Base-by-base conservation (phyloP, 1,284 basidiomycete genomes). In the Mycena sp. region DNA sequence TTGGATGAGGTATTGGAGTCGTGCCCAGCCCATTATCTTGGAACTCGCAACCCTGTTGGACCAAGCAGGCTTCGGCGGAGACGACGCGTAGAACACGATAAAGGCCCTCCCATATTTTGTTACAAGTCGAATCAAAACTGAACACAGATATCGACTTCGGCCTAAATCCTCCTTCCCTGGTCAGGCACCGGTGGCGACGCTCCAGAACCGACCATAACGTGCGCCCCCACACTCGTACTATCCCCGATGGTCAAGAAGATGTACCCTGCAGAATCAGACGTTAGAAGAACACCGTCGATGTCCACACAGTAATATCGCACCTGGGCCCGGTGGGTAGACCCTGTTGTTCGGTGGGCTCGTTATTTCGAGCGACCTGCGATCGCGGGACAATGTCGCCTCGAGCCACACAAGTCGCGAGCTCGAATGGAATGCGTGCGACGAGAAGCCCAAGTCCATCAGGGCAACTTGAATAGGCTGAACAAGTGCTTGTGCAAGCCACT, bases 241-340 rank as follows among this genome's bases (percentile, higher is more conserved):
- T 62, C 64, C 14, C 51, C 64, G 6, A 62, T 45, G 19, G 60
- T 62, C 6, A 65, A 17, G 29, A 57, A 65, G 4, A 65, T 58
- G 32, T 55, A 62, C 11, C 38, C 64, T 65, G 19, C 6, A 21
- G 25, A 59, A 21, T 14, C 17, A 11, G 44, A 25, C 44, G 25
- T 46, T 46, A 26, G 11, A 46, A 46, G 21, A 3, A 35, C 11
- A 2, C n/a, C 14, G 5, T 25, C 16, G 21, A 26, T 25, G 10
- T 17, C 44, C 95, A 72, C 83, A 87, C 92, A 14, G 14, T 35
- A 14, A 35, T 35, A 9, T 35, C 32, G 9, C 32, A 11, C 86
- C 94, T 4, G 92, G 92, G 6, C 94, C 94, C 55, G 92, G 91
- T 9, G 91, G 91, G 67, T 94, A 92, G 12, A 93, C 76, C 41